Conservation (phyloP, 2,329 filamentous ascomycete species). For the Endoconidiophora laricicola region DNA sequence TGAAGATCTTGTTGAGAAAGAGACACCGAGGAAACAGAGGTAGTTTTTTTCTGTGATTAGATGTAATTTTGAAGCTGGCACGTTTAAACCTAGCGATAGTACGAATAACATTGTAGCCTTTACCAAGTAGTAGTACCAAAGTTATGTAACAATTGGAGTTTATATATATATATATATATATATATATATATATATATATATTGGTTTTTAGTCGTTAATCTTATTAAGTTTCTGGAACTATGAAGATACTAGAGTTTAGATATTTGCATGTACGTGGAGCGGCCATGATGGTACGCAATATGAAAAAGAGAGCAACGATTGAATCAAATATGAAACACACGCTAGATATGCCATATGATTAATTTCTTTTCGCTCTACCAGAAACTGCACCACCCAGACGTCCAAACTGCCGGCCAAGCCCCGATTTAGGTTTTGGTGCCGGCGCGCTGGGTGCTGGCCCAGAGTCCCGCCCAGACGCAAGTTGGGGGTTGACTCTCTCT, state of each 20-base stretch:
- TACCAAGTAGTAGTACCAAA: too few relatives aligned
- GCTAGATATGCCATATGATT: not conserved
- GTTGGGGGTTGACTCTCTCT: constrained; percentile 26
- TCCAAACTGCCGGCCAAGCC: constrained; percentile 52
- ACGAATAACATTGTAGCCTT: too few relatives aligned
- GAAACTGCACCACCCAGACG: constrained; percentile 55
- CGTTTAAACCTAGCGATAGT: too few relatives aligned
- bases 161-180: not conserved
- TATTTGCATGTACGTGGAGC: too few relatives aligned
- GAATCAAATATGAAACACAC: not conserved
- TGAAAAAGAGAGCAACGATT: not conserved
- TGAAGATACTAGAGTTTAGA: too few relatives aligned
- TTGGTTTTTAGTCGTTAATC: too few relatives aligned
- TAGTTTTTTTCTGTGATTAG: too few relatives aligned
- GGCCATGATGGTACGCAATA: not conserved
- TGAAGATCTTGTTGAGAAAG: constrained; percentile 50
- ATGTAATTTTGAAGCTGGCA: too few relatives aligned
- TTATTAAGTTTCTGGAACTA: too few relatives aligned
- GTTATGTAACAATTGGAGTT: too few relatives aligned
- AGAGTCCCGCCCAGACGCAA: constrained; percentile 34
- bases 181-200: not conserved
- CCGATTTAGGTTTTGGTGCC: constrained; percentile 38
- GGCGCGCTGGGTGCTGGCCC: constrained; percentile 25
- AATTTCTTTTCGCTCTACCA: constrained; percentile 40
- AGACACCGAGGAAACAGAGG: constrained; percentile 17